Percentiles rank a stretch among this genome's conserved stretches.
phyloP scores from a whole-genome alignment of 1,139 yeast genomes.

The Pichia sp. region DNA sequence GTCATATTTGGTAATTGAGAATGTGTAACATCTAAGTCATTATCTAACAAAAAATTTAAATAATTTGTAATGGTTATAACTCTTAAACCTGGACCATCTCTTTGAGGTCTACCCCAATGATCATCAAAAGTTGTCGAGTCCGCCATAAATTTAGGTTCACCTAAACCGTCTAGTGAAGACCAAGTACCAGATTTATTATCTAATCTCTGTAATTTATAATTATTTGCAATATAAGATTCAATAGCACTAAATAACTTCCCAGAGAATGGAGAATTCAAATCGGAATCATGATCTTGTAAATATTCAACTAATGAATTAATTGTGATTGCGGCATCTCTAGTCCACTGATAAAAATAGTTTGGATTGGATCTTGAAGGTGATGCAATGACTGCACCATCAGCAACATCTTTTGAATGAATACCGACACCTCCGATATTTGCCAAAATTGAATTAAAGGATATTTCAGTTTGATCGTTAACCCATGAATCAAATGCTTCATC shows the following conservation, averaged over 20 bases:
- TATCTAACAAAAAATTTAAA: constrained; percentile 38
- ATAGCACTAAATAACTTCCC: constrained; percentile 35
- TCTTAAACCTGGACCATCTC: constrained; percentile 90
- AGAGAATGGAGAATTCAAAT: constrained; percentile 28
- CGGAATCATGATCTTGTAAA: constrained; percentile 36
- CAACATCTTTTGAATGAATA: constrained; percentile 35
- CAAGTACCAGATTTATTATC: constrained; percentile 66
- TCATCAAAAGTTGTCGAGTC: constrained; percentile 56
- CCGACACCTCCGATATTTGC: constrained; percentile 57
- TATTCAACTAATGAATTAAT: constrained; percentile 57
- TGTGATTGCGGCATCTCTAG: constrained; percentile 83
- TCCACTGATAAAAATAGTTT: constrained; percentile 85
- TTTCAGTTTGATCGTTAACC: constrained; percentile 45
- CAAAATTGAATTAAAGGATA: constrained; percentile 50
- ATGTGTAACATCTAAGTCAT: constrained; percentile 22
- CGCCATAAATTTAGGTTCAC: constrained; percentile 82
- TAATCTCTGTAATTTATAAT: constrained; percentile 54
- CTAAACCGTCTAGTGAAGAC: constrained; percentile 53
- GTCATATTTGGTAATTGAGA: constrained; percentile 26
- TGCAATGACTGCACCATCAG: constrained; percentile 73
- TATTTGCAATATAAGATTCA: constrained; percentile 56
- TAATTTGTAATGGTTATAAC: constrained; percentile 58
- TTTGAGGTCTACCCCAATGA: constrained; percentile 92
- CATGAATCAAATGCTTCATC: constrained; percentile 47
- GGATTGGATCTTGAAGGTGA: constrained; percentile 69